Evolutionary conservation across 1,284 basidiomycete species (phyloP).

Genomic region (Microbotryum scabiosae): DNA sequence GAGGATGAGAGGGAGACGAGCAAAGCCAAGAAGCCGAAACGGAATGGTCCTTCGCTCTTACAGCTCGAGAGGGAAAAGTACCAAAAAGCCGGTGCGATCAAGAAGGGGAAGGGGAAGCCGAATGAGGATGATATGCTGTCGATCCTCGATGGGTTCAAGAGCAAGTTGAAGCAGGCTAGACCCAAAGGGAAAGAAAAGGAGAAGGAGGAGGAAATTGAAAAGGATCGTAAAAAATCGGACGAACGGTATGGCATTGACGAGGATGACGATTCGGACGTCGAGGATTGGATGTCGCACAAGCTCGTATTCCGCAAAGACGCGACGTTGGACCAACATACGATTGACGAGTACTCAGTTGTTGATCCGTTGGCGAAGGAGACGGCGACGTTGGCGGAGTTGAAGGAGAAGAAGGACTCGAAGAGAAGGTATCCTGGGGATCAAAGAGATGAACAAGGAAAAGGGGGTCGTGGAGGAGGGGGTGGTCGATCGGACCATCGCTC

Average conservation of each 20-base stretch:
- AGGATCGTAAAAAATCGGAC: conserved; percentile 13
- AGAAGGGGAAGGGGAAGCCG: conserved; percentile 17
- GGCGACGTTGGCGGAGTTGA: conserved; percentile 22
- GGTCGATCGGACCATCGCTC: neutral
- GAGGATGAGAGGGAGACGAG: conserved; percentile 13
- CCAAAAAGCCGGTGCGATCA: conserved; percentile 5
- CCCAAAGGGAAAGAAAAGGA: conserved; percentile 10
- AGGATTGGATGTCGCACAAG: conserved; percentile 29
- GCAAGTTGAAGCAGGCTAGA: conserved; percentile 25
- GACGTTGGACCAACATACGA: conserved; percentile 26
- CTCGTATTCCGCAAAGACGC: conserved; percentile 35
- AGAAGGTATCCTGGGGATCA: conserved; percentile 3
- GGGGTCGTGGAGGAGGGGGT: neutral
- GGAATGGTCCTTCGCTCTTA: conserved; percentile 28
- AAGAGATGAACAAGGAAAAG: neutral
- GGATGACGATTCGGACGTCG: conserved; percentile 19
- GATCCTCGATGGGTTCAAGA: conserved; percentile 29
- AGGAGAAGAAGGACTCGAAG: conserved; percentile 1
- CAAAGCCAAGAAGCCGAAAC: conserved; percentile 21
- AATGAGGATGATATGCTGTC: conserved; percentile 28
- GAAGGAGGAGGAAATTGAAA: conserved; percentile 7
- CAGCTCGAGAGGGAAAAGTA: conserved; percentile 35
- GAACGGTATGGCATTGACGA: conserved; percentile 11
- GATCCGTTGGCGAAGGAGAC: conserved; percentile 26
- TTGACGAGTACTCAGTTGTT: conserved; percentile 28